Conservation (phyloP, 2,329 filamentous ascomycete genomes). For the Mariannaea sp. region DNA sequence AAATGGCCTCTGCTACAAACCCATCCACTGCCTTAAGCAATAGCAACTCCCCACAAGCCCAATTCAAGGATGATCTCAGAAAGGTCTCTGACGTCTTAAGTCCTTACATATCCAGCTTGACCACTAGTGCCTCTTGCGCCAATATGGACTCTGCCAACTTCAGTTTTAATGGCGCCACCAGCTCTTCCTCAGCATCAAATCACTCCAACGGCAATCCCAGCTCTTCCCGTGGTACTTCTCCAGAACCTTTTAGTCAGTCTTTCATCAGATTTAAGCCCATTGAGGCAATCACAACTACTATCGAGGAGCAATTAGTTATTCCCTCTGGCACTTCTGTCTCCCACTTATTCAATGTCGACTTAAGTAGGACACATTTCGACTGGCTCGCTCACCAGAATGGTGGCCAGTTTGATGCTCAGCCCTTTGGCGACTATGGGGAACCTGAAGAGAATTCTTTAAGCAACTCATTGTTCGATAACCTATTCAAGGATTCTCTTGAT, state of each 20-base stretch:
- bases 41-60: slow-evolving; percentile 30
- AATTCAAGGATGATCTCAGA: slow-evolving; percentile 55
- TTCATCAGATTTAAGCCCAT: slow-evolving; percentile 67
- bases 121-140: slow-evolving; percentile 52
- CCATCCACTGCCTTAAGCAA: slow-evolving; percentile 40
- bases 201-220: slow-evolving; percentile 63
- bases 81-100: slow-evolving; percentile 65
- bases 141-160: slow-evolving; percentile 58
- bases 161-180: slow-evolving; percentile 58
- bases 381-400: slow-evolving; percentile 81
- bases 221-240: slow-evolving; percentile 76
- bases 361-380: slow-evolving; percentile 65
- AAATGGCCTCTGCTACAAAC: slow-evolving; percentile 32
- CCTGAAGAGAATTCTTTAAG: slow-evolving; percentile 81
- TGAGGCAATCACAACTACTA: slow-evolving; percentile 67
- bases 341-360: slow-evolving; percentile 42
- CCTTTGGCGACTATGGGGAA: slow-evolving; percentile 93
- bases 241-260: slow-evolving; percentile 75
- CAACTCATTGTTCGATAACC: slow-evolving; percentile 72
- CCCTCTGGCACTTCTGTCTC: slow-evolving; percentile 43
- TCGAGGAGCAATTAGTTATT: slow-evolving; percentile 61
- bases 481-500: slow-evolving; percentile 78
- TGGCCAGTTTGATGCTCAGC: slow-evolving; percentile 85
- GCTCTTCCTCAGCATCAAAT: slow-evolving; percentile 67
- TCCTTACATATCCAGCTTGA: slow-evolving; percentile 53